Percentiles rank a stretch among this genome's conserved stretches.
phyloP scores from a whole-genome alignment of 2,329 filamentous ascomycete species.

The Colletotrichum acutatum region DNA sequence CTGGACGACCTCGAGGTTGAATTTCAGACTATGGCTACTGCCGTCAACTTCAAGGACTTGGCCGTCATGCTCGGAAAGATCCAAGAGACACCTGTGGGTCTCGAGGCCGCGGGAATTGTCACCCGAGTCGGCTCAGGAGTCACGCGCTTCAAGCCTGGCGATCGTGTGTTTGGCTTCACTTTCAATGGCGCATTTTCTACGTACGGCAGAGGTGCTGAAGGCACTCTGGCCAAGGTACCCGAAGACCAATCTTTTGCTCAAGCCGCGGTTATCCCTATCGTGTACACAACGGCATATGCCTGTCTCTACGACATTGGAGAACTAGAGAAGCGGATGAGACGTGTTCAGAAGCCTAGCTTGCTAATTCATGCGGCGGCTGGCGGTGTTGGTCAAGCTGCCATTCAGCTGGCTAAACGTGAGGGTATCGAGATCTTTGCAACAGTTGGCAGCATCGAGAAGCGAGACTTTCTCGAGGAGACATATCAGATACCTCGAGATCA shows the following conservation, averaged over 20 bases:
- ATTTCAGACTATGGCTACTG: conserved; percentile 41
- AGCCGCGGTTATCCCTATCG: conserved; percentile 48
- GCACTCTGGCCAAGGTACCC: conserved; percentile 45
- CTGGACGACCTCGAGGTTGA: conserved; percentile 37
- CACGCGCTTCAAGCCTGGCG: conserved; percentile 44
- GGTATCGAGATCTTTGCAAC: conserved; percentile 56
- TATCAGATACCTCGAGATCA: conserved; percentile 50
- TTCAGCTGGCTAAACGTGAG: conserved; percentile 48
- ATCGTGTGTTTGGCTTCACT: conserved; percentile 39
- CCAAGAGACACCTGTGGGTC: conserved; percentile 37
- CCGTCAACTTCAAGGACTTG: conserved; percentile 41
- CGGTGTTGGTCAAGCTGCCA: conserved; percentile 51
- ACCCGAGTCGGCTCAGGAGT: conserved; percentile 42
- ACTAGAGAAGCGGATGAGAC: conserved; percentile 41
- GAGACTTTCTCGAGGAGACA: conserved; percentile 47
- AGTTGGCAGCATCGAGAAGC: conserved; percentile 48
- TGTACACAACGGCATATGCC: conserved; percentile 47
- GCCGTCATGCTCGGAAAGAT: conserved; percentile 41
- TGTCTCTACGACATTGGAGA: conserved; percentile 44
- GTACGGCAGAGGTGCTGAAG: conserved; percentile 34
- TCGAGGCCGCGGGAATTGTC: conserved; percentile 47
- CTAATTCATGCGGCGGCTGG: conserved; percentile 52
- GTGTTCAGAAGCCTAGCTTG: conserved; percentile 38
- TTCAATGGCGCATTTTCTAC: conserved; percentile 34
- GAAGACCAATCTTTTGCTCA: conserved; percentile 47